A percentile compares a stretch with the other conserved stretches of the same genome.
phyloP scores from a whole-genome alignment of 495 filamentous ascomycete species.

The Aspergillus campestris region DNA sequence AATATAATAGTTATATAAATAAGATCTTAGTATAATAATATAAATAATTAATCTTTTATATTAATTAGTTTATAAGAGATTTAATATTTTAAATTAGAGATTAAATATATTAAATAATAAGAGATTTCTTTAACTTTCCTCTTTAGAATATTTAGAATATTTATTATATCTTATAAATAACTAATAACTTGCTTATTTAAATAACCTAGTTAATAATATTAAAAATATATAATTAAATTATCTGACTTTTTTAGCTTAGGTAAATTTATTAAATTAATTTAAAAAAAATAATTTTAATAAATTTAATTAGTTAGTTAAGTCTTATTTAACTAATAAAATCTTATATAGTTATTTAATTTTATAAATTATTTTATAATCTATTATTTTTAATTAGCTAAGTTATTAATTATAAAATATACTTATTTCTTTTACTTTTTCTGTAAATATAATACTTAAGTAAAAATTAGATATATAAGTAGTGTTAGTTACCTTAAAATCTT shows the following conservation, averaged over 20 bases:
- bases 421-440: too few species aligned
- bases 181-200: too few species aligned
- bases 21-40: constrained; percentile 8
- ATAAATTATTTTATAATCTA: neutral
- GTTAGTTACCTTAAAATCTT: neutral
- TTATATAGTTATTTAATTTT: neutral
- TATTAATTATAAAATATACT: too few species aligned
- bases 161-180: too few species aligned
- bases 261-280: too few species aligned
- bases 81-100: neutral
- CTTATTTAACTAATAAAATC: constrained; percentile 1
- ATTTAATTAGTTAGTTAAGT: constrained; percentile 2
- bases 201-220: neutral
- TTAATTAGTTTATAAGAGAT: constrained; percentile 5
- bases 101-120: constrained; percentile 2
- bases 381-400: neutral
- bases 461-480: too few species aligned
- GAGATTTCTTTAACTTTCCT: too few species aligned
- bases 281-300: constrained; percentile 2
- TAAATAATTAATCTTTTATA: too few species aligned
- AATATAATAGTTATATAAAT: constrained; percentile 4
- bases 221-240: too few species aligned
- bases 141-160: too few species aligned
- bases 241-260: constrained; percentile 3
- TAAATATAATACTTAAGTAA: too few species aligned